A percentile compares a stretch with the other conserved stretches of the same genome.
Evolutionary conservation across 768 basidiomycete genomes (phyloP).

Genomic region (Lactifluus pinguis): DNA sequence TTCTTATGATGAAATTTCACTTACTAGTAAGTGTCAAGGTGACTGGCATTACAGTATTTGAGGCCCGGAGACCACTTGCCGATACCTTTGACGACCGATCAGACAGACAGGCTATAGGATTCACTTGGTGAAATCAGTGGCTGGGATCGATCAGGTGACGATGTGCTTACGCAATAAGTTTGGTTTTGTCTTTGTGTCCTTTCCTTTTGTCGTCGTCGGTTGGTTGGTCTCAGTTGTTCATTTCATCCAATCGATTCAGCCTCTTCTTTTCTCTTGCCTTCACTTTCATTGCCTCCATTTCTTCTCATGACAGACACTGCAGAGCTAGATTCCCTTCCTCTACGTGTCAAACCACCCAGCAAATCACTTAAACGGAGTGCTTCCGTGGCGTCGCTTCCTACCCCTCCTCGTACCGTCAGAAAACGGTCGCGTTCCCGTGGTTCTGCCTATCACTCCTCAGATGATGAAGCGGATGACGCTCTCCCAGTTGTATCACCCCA

Average conservation of each 20-base stretch:
- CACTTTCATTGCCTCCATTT: neutral
- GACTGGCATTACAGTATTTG: neutral
- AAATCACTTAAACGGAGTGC: conserved; percentile 20
- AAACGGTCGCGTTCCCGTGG: conserved; percentile 20
- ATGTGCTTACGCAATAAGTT: neutral
- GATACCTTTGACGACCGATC: too few species aligned
- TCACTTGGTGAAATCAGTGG: too few species aligned
- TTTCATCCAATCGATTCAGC: neutral
- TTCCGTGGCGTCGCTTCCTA: conserved; percentile 19
- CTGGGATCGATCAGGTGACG: conserved; percentile 6
- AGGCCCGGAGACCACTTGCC: neutral
- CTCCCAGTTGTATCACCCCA: conserved; percentile 17
- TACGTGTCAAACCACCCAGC: neutral
- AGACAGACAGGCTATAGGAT: too few species aligned
- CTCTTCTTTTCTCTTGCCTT: neutral
- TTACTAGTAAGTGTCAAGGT: neutral
- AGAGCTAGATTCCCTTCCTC: conserved; percentile 1
- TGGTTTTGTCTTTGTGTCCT: neutral
- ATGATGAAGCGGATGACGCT: conserved; percentile 14
- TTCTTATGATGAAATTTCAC: too few species aligned
- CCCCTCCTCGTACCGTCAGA: conserved; percentile 17
- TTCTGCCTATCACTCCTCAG: conserved; percentile 17
- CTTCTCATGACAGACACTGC: conserved; percentile 10
- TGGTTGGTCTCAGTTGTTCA: conserved; percentile 7
- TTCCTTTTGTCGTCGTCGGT: neutral